Conservation (phyloP, 2,329 filamentous ascomycete species). For the Diaporthe longicolla region DNA sequence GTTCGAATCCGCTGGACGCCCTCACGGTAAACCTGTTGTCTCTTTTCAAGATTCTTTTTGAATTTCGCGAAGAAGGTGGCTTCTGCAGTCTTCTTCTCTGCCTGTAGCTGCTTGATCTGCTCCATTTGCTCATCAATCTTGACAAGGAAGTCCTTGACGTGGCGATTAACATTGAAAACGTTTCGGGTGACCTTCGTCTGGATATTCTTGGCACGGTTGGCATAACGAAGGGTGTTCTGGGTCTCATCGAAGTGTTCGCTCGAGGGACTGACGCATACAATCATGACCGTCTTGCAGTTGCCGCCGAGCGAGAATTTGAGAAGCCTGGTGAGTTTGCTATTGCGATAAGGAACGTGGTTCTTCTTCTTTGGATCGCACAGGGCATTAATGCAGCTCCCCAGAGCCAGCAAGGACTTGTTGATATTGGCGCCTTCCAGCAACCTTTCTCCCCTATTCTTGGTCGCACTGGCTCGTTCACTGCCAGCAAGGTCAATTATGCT, state of each 20-base stretch:
- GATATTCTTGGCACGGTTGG: slow-evolving; percentile 98
- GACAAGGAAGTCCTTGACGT: slow-evolving; percentile 98
- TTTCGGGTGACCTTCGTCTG: slow-evolving; percentile 99
- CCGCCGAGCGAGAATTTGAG: slow-evolving; percentile 97
- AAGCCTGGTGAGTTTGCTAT: slow-evolving; percentile 95
- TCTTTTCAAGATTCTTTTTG: slow-evolving; percentile 89
- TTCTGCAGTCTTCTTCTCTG: slow-evolving; percentile 92
- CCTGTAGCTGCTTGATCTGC: slow-evolving; percentile 95
- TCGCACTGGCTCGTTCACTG: slow-evolving; percentile 95
- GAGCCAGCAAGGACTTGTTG: slow-evolving; percentile 95
- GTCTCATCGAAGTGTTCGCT: slow-evolving; percentile 98
- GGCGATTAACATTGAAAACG: slow-evolving; percentile 98
- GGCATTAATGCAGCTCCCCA: slow-evolving; percentile 98
- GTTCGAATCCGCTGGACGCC: slow-evolving; percentile 83
- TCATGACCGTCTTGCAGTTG: slow-evolving; percentile 99
- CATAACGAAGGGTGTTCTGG: slow-evolving; percentile 96
- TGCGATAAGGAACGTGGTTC: slow-evolving; percentile 96
- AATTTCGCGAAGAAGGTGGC: slow-evolving; percentile 87
- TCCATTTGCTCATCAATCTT: slow-evolving; percentile 99
- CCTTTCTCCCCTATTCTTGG: slow-evolving; percentile 94
- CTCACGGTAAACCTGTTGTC: slow-evolving; percentile 81
- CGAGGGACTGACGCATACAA: slow-evolving; percentile 96
- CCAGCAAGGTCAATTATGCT: slow-evolving; percentile 98
- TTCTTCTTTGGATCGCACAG: slow-evolving; percentile 92
- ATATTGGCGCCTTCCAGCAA: slow-evolving; percentile 97